Conservation (phyloP, 2,329 filamentous ascomycete species). For the Penicillium sclerotigenum region DNA sequence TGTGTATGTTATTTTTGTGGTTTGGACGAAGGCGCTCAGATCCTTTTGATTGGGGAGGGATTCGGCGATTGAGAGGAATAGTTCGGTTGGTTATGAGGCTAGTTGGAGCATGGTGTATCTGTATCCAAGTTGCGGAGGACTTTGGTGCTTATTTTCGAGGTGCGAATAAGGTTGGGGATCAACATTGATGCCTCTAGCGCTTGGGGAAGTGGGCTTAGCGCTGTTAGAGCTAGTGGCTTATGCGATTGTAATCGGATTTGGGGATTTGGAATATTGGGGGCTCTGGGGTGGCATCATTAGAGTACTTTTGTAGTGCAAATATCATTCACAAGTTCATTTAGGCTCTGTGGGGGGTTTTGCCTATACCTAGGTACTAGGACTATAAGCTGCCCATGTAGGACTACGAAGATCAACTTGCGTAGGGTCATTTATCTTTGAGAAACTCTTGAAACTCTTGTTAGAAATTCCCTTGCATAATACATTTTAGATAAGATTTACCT, state of each 20-base stretch:
- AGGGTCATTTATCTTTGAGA: not conserved
- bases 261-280: not conserved
- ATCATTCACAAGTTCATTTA: not conserved
- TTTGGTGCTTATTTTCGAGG: not conserved
- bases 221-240: not conserved
- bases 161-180: not conserved
- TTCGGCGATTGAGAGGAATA: not conserved
- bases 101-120: not conserved
- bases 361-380: not conserved
- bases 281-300: not conserved
- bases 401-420: not conserved
- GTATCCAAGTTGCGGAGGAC: not conserved
- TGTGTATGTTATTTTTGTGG: not conserved
- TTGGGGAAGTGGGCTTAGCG: not conserved
- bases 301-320: not conserved
- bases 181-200: not conserved
- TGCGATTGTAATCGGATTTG: not conserved
- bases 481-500: not conserved
- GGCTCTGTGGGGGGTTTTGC: not conserved
- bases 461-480: not conserved
- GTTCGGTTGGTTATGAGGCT: not conserved
- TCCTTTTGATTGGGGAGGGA: not conserved
- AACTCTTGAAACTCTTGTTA: not conserved
- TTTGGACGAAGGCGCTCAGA: not conserved
- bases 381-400: not conserved